These are phyloP conservation scores for Saccharomycopsis vini DNA, from an alignment of 805 yeast genomes.

Conservation along the genomic window DNA sequence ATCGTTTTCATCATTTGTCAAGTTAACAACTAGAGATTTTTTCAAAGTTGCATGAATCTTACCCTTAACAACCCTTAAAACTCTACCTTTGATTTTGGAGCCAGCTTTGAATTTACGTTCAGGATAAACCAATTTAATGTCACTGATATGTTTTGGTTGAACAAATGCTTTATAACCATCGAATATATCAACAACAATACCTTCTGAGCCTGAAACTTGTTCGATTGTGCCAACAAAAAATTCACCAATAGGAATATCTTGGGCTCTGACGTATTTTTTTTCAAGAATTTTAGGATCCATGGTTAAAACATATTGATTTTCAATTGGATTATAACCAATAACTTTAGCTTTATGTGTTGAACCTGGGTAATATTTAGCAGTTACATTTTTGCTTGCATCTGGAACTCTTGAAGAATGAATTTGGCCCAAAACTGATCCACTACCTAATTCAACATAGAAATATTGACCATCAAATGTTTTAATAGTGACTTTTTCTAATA, in stretches of 20 bases:
- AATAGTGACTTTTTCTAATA: conserved; percentile 49
- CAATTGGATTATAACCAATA: conserved; percentile 57
- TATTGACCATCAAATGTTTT: conserved; percentile 50
- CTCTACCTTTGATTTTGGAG: conserved; percentile 66
- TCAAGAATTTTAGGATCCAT: conserved; percentile 57
- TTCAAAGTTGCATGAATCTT: conserved; percentile 63
- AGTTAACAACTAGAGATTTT: conserved; percentile 62
- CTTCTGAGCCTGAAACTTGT: conserved; percentile 45
- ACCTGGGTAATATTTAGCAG: conserved; percentile 47
- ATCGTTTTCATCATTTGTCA: conserved; percentile 21
- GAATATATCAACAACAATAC: conserved; percentile 58
- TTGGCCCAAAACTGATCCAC: conserved; percentile 48
- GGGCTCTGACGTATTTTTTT: conserved; percentile 54
- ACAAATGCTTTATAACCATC: conserved; percentile 68
- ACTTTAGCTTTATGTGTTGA: conserved; percentile 72
- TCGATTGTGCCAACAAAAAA: conserved; percentile 49
- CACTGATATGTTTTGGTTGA: conserved; percentile 70
- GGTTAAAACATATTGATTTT: conserved; percentile 58
- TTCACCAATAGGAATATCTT: conserved; percentile 74
- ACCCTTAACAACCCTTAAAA: conserved; percentile 38
- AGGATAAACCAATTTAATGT: conserved; percentile 75
- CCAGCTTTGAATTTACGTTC: conserved; percentile 89
- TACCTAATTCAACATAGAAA: conserved; percentile 49
- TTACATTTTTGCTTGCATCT: conserved; percentile 28
- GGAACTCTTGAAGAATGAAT: conserved; percentile 70